phyloP scores from a whole-genome alignment of 805 yeast species.

The Candida yuanshanica region DNA sequence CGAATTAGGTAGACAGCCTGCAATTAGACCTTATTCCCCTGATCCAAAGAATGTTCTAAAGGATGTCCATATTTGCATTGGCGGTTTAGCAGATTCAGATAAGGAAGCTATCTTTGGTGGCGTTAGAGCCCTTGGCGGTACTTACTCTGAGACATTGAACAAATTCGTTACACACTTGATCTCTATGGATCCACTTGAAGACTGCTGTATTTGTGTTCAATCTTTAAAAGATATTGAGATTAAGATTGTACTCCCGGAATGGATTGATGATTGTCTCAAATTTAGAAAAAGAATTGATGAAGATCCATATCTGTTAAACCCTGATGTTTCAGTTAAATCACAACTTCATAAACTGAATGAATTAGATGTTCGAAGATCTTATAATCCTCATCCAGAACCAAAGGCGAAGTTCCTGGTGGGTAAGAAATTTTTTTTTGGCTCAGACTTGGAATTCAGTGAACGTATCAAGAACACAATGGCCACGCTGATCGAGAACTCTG shows the following conservation, averaged over 20 bases:
- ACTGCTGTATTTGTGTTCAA: constrained; percentile 49
- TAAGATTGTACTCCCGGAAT: constrained; percentile 65
- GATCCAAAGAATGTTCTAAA: constrained; percentile 62
- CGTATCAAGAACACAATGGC: constrained; percentile 34
- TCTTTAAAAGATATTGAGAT: constrained; percentile 36
- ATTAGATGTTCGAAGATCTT: constrained; percentile 9
- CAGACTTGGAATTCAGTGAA: constrained; percentile 51
- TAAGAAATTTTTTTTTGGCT: constrained; percentile 44
- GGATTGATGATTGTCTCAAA: constrained; percentile 71
- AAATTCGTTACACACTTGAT: constrained; percentile 76
- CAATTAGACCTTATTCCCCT: constrained; percentile 62
- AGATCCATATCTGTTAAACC: constrained; percentile 35
- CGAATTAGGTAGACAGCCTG: constrained; percentile 34
- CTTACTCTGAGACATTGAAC: constrained; percentile 52
- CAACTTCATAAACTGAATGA: constrained; percentile 10
- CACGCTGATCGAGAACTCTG: constrained; percentile 42
- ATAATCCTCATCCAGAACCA: constrained; percentile 7
- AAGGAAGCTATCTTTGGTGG: constrained; percentile 65
- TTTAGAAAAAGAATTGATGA: constrained; percentile 47
- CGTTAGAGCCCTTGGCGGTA: constrained; percentile 72
- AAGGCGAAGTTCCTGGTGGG: constrained; percentile 31
- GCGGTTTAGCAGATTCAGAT: constrained; percentile 52
- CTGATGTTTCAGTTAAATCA: constrained; percentile 5
- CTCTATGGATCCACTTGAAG: constrained; percentile 50
- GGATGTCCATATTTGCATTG: constrained; percentile 54